Evolutionary conservation across 2,329 filamentous ascomycete genomes (phyloP).

Genomic region (Microsporum ferrugineum): DNA sequence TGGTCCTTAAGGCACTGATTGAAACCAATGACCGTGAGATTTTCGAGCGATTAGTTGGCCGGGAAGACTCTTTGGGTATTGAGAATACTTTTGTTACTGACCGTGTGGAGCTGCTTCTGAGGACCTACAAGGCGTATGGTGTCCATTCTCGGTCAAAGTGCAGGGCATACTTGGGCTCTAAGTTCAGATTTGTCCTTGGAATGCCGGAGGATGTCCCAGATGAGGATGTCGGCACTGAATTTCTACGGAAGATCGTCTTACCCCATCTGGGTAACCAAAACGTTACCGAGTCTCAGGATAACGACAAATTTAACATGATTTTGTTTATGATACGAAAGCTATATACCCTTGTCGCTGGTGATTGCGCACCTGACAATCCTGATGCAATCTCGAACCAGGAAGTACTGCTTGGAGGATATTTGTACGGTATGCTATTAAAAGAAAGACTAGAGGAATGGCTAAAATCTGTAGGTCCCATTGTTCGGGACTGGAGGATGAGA

Average conservation of each 20-base stretch:
- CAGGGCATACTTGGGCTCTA: constrained; percentile 74
- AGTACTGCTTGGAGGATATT: constrained; percentile 79
- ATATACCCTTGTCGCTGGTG: constrained; percentile 82
- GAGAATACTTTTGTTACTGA: constrained; percentile 90
- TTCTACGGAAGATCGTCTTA: constrained; percentile 77
- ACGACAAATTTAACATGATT: constrained; percentile 86
- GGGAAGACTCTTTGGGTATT: constrained; percentile 61
- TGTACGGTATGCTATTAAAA: constrained; percentile 93
- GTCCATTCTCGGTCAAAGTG: constrained; percentile 74
- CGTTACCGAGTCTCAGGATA: constrained; percentile 72
- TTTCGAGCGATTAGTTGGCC: constrained; percentile 82
- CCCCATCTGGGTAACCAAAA: constrained; percentile 81
- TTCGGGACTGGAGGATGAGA: constrained; percentile 45
- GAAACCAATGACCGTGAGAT: constrained; percentile 96
- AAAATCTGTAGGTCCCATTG: constrained; percentile 45
- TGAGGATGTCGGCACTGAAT: constrained; percentile 82
- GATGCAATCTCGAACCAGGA: constrained; percentile 96
- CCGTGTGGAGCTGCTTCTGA: constrained; percentile 78
- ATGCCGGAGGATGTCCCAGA: constrained; percentile 75
- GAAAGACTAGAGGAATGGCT: constrained; percentile 88
- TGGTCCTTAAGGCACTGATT: constrained; percentile 88
- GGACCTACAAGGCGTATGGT: constrained; percentile 85
- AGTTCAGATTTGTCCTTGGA: constrained; percentile 79
- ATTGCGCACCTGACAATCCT: constrained; percentile 87
- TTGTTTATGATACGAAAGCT: constrained; percentile 95